Base-by-base conservation (phyloP, 2,329 filamentous ascomycete species). In the Botryotinia convoluta region DNA sequence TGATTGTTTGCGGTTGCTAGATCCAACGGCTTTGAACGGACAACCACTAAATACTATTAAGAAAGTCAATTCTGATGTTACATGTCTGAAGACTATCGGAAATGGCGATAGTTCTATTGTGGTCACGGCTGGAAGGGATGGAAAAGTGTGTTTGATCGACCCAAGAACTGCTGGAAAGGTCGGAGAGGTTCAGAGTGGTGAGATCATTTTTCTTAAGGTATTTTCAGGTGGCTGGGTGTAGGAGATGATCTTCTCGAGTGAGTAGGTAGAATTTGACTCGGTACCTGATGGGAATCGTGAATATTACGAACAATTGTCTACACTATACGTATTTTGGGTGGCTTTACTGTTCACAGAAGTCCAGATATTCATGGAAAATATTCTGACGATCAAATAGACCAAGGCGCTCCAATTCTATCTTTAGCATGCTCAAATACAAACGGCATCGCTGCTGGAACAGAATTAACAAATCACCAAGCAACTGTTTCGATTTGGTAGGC, bases 51-150 rank as follows among this genome's bases (percentile, higher is more conserved):
- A 84, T 69, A 83, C 83, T 14, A 82, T 89, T 65, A 80, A 81
- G 51, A 87, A 87, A 16, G 83, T 85, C 45, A 89, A 92, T 76
- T 85, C 86, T 8, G 91, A 91, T 74, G 83, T 93, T 76, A 90
- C 90, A 22, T 89, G 88, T 75, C 83, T 93, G 44, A 86, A 87
- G 70, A 84, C 87, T 1, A 87, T 89, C 64, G 87, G 88, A 74
- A 85, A 85, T 42, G 86, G 85, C 7, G 74, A 73, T 42, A 72
- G 57, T 22, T 72, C 75, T 29, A 79, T 90, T 32, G 84, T 94
- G 9, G 89, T 88, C 74, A 94, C 92, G 0, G 88, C 91, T 0
- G 93, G 93, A 64, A 88, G 92, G 80, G 90, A 94, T 79, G 92
- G 93, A 12, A 84, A 85, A 14, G 87, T 94, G 18, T 87, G 84